phyloP scores from a whole-genome alignment of 805 yeast genomes.

The Yamadazyma olivae region DNA sequence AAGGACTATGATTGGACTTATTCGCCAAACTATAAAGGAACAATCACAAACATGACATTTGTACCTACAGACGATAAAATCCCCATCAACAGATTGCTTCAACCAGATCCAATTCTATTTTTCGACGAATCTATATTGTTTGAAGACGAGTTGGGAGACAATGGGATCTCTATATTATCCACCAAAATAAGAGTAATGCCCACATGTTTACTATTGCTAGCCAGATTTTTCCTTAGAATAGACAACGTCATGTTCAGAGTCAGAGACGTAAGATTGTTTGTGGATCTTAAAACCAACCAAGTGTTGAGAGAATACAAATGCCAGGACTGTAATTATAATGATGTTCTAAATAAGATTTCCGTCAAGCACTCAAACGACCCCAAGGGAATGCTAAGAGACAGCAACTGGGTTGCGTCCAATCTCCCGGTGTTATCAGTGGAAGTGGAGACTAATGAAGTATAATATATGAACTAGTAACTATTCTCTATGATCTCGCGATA shows the following conservation, averaged over 20 bases:
- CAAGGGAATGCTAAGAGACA: constrained; percentile 61
- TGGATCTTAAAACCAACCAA: constrained; percentile 65
- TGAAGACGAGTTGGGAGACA: constrained; percentile 96
- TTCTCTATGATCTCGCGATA: no score
- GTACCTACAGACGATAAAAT: constrained; percentile 31
- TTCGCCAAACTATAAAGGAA: constrained; percentile 75
- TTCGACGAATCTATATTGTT: constrained; percentile 85
- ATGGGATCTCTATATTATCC: constrained; percentile 78
- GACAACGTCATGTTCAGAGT: constrained; percentile 86
- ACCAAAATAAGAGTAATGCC: constrained; percentile 89
- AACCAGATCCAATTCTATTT: constrained; percentile 82
- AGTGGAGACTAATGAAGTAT: constrained; percentile 5
- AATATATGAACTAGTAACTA: neutral
- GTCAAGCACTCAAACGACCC: constrained; percentile 31
- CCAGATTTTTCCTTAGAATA: constrained; percentile 80
- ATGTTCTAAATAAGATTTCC: constrained; percentile 22
- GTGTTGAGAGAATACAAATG: constrained; percentile 77
- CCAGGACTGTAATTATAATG: constrained; percentile 42
- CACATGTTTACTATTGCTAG: constrained; percentile 66
- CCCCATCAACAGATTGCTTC: constrained; percentile 67
- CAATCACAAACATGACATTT: constrained; percentile 25
- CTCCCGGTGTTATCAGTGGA: constrained; percentile 35
- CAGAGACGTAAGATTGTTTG: constrained; percentile 78
- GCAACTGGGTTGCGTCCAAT: constrained; percentile 66
- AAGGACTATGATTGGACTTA: constrained; percentile 98